These are phyloP conservation scores for Rhynchosporium graminicola DNA, from an alignment of 2,329 filamentous ascomycete species.

Conservation along the genomic window DNA sequence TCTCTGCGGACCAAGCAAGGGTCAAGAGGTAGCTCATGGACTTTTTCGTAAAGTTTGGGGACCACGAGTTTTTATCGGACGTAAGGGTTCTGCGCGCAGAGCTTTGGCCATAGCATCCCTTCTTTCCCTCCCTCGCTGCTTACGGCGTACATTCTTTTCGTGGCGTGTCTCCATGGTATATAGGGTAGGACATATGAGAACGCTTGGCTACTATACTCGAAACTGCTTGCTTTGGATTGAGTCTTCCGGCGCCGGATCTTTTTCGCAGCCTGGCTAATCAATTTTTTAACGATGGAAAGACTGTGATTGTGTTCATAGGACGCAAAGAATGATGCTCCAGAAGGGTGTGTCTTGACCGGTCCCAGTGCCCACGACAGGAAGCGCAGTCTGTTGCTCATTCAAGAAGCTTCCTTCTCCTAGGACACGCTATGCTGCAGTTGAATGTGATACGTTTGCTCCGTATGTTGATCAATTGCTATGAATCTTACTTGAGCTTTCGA, in stretches of 20 bases:
- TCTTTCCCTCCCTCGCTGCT: slow-evolving; percentile 9
- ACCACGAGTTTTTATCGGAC: slow-evolving; percentile 17
- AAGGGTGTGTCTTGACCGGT: not conserved
- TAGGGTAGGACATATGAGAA: not conserved
- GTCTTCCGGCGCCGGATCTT: not conserved
- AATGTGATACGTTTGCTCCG: not conserved
- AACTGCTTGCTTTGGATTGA: not conserved
- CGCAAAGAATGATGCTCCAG: not conserved
- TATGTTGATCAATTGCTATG: too few species aligned
- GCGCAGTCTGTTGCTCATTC: not conserved
- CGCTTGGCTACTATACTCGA: not conserved
- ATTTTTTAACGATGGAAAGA: not conserved
- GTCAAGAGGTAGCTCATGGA: slow-evolving; percentile 13
- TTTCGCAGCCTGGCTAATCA: not conserved
- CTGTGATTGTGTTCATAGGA: not conserved
- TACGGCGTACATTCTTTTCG: slow-evolving; percentile 11
- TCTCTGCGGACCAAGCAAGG: slow-evolving; percentile 6
- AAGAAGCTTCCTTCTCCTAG: not conserved
- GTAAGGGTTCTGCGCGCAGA: slow-evolving; percentile 12
- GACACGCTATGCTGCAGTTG: not conserved
- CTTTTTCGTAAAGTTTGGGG: slow-evolving; percentile 10
- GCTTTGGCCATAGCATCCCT: slow-evolving; percentile 11
- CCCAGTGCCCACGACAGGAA: not conserved
- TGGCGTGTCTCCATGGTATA: slow-evolving; percentile 3
- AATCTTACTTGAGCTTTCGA: too few species aligned